Evolutionary conservation across 1,284 basidiomycete species (phyloP).

Genomic region (Cystobasidiaceae sp.): DNA sequence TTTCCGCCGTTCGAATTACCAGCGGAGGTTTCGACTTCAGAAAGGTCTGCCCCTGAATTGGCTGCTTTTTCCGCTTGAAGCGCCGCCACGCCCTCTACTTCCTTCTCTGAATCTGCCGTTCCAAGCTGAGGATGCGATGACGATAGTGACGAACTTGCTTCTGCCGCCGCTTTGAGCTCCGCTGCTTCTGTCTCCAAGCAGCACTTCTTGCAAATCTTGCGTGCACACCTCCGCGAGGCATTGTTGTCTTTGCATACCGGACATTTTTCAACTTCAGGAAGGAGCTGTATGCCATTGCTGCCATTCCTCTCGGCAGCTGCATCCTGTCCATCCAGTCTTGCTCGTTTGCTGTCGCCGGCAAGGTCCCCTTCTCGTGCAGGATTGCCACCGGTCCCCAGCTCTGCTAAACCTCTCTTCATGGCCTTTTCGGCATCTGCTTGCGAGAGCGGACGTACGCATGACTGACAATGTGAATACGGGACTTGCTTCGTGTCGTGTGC

Average conservation of each 20-base stretch:
- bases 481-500: slow-evolving; percentile 40
- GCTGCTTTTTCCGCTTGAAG: too few relatives aligned
- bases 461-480: slow-evolving; percentile 49
- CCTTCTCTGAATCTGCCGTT: too few relatives aligned
- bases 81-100: too few relatives aligned
- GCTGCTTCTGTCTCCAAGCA: slow-evolving; percentile 4
- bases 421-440: slow-evolving; percentile 18
- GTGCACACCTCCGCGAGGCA: slow-evolving; percentile 41
- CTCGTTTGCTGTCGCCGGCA: too few relatives aligned
- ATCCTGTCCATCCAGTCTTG: too few relatives aligned
- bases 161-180: not conserved
- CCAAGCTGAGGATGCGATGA: too few relatives aligned
- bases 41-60: too few relatives aligned
- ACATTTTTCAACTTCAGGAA: not conserved
- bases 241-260: slow-evolving; percentile 38
- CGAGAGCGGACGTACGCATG: slow-evolving; percentile 45
- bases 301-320: too few relatives aligned
- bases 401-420: slow-evolving; percentile 27
- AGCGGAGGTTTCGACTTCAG: too few relatives aligned
- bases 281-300: too few relatives aligned
- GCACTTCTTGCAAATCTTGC: slow-evolving; percentile 5
- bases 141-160: not conserved
- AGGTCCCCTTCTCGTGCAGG: too few relatives aligned
- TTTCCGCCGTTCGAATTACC: slow-evolving; percentile 6
- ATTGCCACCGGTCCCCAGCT: slow-evolving; percentile 26